Base-by-base conservation (phyloP, 2,329 filamentous ascomycete species). In the Stylonectria norvegica region DNA sequence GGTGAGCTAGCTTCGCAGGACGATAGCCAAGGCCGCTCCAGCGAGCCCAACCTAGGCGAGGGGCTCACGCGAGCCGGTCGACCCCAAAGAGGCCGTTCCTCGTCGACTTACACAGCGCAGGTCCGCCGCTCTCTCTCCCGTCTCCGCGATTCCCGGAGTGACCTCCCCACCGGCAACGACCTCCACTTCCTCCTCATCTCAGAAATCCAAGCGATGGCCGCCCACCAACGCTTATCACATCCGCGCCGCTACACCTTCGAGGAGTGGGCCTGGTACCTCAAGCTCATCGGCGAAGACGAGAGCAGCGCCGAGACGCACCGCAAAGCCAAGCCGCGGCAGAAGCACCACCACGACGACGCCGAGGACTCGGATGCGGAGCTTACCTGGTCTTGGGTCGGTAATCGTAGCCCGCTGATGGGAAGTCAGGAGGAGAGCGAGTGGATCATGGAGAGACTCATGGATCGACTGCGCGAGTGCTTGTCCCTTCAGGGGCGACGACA, bases 261-360 rank as follows among this genome's bases (percentile, higher is more conserved):
- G 50, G 85, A 95, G 59, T 95, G 89, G 90, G 85, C 85, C 0
- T 86, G 87, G 69, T 93, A 88, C 53, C 82, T 90, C 6, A 77
- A 79, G 16, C 72, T 95, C 20, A 86, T 95, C n/a, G 79, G 79
- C 33, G 78, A 82, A 55, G 77, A 82, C 57, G 78, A 83, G 55
- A 65, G 63, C 39, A 68, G 68, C 48, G 64, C 74, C 2, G 61
- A 66, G 5, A 73, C 64, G 14, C 79, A 83, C 53, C 60, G 69
- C n/a, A 69, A 65, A 42, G 63, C 63, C 5, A 50, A 46, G 18
- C 55, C 60, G 6, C 60, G 55, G 30, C 43, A 48, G 18, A 57
- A 49, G 25, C 48, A 39, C 20, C 43, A 43, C 12, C 49, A 38
- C 11, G 43, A 30, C 15, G 37, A 25, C 0, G 56, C 52, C 10